These are phyloP conservation scores for Drechslerella stenobrocha DNA, from an alignment of 2,329 filamentous ascomycete genomes.

Conservation along the genomic window DNA sequence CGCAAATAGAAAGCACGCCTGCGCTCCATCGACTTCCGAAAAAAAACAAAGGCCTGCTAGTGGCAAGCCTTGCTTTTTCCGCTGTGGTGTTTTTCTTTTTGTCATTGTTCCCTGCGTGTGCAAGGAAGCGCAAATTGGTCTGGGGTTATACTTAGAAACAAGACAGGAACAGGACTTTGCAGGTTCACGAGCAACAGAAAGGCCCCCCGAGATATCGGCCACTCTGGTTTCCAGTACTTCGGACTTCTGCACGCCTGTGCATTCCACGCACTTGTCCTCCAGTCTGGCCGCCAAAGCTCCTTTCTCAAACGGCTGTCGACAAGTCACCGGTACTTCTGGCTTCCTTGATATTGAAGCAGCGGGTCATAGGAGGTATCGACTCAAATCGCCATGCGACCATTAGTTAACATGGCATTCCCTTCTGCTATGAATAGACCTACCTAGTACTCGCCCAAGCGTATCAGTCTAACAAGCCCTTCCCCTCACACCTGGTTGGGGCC, in stretches of 20 bases:
- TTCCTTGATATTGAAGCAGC: constrained; percentile 27
- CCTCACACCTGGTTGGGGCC: constrained; percentile 31
- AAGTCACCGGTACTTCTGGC: constrained; percentile 32
- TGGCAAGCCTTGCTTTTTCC: constrained; percentile 35
- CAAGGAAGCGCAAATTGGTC: constrained; percentile 49
- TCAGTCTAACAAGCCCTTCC: constrained; percentile 28
- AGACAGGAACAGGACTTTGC: constrained; percentile 45
- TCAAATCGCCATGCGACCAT: constrained; percentile 47
- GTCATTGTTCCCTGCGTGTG: constrained; percentile 41
- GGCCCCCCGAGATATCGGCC: constrained; percentile 27
- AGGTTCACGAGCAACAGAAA: constrained; percentile 32
- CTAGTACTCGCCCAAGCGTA: constrained; percentile 42
- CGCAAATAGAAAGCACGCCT: constrained; percentile 47
- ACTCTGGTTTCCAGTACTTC: constrained; percentile 36
- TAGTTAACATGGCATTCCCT: constrained; percentile 30
- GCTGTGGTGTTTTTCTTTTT: constrained; percentile 16
- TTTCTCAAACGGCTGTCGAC: constrained; percentile 25
- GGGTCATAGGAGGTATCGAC: constrained; percentile 19
- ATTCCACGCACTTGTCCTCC: constrained; percentile 26
- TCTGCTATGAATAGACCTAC: constrained; percentile 47
- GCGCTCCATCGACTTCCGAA: constrained; percentile 14
- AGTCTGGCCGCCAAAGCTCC: constrained; percentile 31
- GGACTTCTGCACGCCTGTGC: constrained; percentile 30
- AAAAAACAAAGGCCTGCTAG: constrained; percentile 18
- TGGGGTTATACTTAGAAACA: constrained; percentile 50